Conservation (phyloP, 2,329 filamentous ascomycete species). For the Clarireedia homoeocarpa region DNA sequence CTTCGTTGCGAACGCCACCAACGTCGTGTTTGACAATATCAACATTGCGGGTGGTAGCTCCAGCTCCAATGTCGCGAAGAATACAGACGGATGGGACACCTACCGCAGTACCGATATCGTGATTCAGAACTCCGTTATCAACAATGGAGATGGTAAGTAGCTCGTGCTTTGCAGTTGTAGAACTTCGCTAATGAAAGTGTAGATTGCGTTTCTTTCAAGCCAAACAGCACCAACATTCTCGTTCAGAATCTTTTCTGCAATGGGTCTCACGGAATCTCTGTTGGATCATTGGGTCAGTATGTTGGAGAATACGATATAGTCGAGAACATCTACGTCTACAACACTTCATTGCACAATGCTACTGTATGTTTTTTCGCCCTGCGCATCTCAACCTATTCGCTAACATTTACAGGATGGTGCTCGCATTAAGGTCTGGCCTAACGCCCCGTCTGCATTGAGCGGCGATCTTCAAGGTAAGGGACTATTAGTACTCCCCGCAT, state of each 20-base stretch:
- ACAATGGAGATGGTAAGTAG: slow-evolving; percentile 49
- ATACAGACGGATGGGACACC: slow-evolving; percentile 60
- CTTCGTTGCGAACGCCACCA: slow-evolving; percentile 55
- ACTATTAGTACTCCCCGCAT: background rate
- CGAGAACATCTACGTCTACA: slow-evolving; percentile 59
- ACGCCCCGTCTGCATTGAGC: slow-evolving; percentile 41
- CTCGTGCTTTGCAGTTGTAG: background rate
- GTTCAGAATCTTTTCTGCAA: slow-evolving; percentile 61
- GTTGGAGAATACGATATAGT: slow-evolving; percentile 53
- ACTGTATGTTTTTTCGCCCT: slow-evolving; percentile 26
- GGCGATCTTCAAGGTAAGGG: slow-evolving; percentile 42
- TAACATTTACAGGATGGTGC: slow-evolving; percentile 47
- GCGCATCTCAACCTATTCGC: slow-evolving; percentile 14
- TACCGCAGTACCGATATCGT: slow-evolving; percentile 54
- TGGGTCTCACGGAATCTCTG: slow-evolving; percentile 63
- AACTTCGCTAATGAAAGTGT: background rate
- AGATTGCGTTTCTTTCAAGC: slow-evolving; percentile 68
- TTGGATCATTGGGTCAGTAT: slow-evolving; percentile 67
- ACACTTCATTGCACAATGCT: slow-evolving; percentile 50
- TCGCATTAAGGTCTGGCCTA: slow-evolving; percentile 67
- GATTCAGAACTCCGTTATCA: slow-evolving; percentile 57
- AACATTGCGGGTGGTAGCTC: slow-evolving; percentile 47
- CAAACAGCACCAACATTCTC: slow-evolving; percentile 61
- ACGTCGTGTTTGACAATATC: slow-evolving; percentile 57
- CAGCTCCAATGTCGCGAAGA: slow-evolving; percentile 50